Evolutionary conservation across 306 rosid species (phyloP).

Genomic region (Parietaria judaica): DNA sequence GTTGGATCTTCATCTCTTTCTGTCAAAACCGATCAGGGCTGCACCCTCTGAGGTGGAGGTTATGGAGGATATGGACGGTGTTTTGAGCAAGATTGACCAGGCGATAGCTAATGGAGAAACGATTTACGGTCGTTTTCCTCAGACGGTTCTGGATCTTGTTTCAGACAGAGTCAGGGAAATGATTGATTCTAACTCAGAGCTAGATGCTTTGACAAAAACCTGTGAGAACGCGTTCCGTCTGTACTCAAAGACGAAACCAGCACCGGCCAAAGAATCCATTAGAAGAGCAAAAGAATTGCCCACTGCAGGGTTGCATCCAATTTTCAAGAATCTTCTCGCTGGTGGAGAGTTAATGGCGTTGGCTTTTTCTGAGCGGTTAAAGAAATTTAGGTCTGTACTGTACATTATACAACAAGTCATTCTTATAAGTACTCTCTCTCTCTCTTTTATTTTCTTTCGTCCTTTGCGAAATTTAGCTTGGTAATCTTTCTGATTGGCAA

Average conservation of each 20-base stretch:
- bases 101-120: constrained; percentile 72
- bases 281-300: constrained; percentile 76
- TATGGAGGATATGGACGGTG: constrained; percentile 61
- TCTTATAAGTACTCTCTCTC: not conserved
- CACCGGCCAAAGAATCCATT: constrained; percentile 81
- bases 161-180: constrained; percentile 77
- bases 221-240: constrained; percentile 74
- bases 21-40: constrained; percentile 68
- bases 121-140: constrained; percentile 89
- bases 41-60: constrained; percentile 90
- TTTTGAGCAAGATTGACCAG: constrained; percentile 56
- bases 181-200: constrained; percentile 70
- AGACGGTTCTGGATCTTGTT: constrained; percentile 70
- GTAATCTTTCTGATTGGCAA: constrained; percentile 12
- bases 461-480: constrained; percentile 12
- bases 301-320: constrained; percentile 79
- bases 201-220: constrained; percentile 42
- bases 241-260: constrained; percentile 76
- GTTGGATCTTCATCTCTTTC: constrained; percentile 90
- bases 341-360: constrained; percentile 85
- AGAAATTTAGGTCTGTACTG: constrained; percentile 60
- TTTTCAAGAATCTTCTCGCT: constrained; percentile 59
- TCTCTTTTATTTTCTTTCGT: constrained; percentile 9
- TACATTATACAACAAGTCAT: not conserved
- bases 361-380: constrained; percentile 95